These are phyloP conservation scores for Saccharum officinarum DNA, from an alignment of 176 grass and related monocot species.

Conservation along the genomic window DNA sequence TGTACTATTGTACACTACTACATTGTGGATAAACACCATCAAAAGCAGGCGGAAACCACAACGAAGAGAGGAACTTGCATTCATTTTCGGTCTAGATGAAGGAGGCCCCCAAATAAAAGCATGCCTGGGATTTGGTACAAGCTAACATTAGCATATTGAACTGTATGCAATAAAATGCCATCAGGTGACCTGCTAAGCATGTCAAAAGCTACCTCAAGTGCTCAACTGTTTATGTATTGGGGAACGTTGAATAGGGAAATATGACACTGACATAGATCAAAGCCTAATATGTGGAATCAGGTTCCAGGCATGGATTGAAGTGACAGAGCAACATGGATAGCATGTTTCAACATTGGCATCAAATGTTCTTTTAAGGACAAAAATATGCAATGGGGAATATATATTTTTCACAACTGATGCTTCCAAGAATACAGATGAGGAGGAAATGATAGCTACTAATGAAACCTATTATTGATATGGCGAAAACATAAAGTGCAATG, in stretches of 20 bases:
- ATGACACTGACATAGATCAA: background rate
- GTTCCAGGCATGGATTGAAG: conserved; percentile 10
- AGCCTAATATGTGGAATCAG: conserved; percentile 1
- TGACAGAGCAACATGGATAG: background rate
- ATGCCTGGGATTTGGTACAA: background rate
- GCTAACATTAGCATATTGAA: conserved; percentile 20
- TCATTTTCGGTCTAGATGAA: background rate
- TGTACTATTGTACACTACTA: background rate
- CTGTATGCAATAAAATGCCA: background rate
- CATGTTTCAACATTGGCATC: background rate
- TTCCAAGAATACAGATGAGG: conserved; percentile 13
- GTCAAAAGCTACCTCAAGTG: background rate
- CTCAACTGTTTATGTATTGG: background rate
- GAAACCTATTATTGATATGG: background rate
- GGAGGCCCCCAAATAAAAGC: background rate
- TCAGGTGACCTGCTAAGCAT: background rate
- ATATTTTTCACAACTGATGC: background rate
- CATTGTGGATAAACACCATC: background rate
- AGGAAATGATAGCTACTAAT: conserved; percentile 21
- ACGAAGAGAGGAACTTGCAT: background rate
- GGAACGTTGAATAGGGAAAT: background rate
- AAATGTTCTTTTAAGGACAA: conserved; percentile 11
- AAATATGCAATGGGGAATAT: background rate
- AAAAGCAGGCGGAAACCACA: background rate
- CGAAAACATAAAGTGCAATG: background rate